phyloP scores from a whole-genome alignment of 202 grass and related monocot species.

The Miscanthus sacchariflorus region DNA sequence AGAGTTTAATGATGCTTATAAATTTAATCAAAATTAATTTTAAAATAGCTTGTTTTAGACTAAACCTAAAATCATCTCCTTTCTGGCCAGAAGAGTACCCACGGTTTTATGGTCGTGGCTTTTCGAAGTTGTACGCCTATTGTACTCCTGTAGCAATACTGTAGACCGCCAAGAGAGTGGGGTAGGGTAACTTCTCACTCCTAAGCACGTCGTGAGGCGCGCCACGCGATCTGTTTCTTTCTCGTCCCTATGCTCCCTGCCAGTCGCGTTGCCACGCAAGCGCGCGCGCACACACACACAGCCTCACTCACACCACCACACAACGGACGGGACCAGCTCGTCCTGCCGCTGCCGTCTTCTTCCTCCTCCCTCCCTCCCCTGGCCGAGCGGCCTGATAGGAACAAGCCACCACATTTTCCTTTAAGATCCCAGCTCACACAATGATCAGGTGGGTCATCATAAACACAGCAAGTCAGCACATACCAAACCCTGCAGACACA shows the following conservation, averaged over 20 bases:
- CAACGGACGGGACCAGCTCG: not conserved
- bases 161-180: no score
- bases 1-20: no score
- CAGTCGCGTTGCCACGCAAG: not conserved
- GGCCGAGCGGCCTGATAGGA: not conserved
- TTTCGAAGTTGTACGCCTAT: not conserved
- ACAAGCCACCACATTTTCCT: not conserved
- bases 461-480: not conserved
- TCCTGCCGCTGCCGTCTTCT: not conserved
- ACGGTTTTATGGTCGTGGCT: not conserved
- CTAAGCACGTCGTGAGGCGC: slow-evolving; percentile 50
- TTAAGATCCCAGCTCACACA: not conserved
- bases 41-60: no score
- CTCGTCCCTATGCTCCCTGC: not conserved
- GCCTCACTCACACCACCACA: not conserved
- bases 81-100: no score
- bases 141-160: not conserved
- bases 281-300: not conserved
- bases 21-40: no score
- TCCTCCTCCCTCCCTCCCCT: not conserved
- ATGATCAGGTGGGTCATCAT: not conserved
- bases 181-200: slow-evolving; percentile 3
- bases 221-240: slow-evolving; percentile 8
- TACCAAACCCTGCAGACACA: not conserved
- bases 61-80: no score